Conservation (phyloP, 352 stramenopile species). For the Albugo laibachii region DNA sequence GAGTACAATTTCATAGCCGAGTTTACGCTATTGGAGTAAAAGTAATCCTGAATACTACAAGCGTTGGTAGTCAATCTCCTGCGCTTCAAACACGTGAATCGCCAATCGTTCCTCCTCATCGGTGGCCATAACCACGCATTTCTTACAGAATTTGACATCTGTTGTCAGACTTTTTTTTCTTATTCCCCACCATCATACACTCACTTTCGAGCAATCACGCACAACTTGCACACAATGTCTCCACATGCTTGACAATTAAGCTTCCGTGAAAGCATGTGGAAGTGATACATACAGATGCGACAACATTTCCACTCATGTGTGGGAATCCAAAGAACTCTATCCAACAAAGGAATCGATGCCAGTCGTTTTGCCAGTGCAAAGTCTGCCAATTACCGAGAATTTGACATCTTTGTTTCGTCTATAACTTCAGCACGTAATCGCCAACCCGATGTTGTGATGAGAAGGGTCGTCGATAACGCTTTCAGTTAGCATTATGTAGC, state of each 20-base stretch:
- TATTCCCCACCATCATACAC: slow-evolving; percentile 3
- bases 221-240: slow-evolving; percentile 60
- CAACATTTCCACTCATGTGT: slow-evolving; percentile 27
- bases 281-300: slow-evolving; percentile 35
- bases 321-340: slow-evolving; percentile 25
- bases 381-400: slow-evolving; percentile 23
- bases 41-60: too few species aligned
- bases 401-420: too few species aligned
- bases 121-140: too few species aligned
- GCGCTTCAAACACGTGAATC: slow-evolving; percentile 1
- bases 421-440: too few species aligned
- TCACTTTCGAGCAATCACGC: slow-evolving; percentile 23
- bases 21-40: too few species aligned
- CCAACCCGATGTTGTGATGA: too few species aligned
- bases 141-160: slow-evolving; percentile 27
- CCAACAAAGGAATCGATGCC: slow-evolving; percentile 20
- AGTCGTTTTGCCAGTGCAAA: slow-evolving; percentile 28
- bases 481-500: slow-evolving; percentile 25
- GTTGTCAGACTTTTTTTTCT: slow-evolving; percentile 9
- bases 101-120: slow-evolving; percentile 1
- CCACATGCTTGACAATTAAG: slow-evolving; percentile 48
- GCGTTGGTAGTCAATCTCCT: neutral
- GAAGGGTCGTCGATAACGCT: slow-evolving; percentile 22
- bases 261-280: slow-evolving; percentile 53
- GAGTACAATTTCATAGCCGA: too few species aligned